These are phyloP conservation scores for Pseudozyma pruni DNA, from an alignment of 1,284 basidiomycete genomes.

Conservation along the genomic window DNA sequence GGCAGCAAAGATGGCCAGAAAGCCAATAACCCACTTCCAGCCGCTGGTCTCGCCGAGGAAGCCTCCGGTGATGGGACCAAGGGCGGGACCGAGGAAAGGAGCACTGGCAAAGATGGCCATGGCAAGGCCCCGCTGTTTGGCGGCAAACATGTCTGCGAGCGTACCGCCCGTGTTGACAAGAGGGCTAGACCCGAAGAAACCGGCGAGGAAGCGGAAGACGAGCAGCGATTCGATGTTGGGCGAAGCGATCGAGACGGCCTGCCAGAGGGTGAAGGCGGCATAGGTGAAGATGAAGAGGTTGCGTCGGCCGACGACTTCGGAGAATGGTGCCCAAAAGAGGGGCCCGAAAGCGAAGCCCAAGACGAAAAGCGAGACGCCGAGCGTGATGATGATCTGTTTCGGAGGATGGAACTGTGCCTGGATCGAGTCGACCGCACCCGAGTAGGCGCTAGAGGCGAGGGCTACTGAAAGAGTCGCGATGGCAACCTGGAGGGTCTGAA, in stretches of 20 bases:
- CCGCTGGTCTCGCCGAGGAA: slow-evolving; percentile 70
- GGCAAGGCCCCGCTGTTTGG: slow-evolving; percentile 76
- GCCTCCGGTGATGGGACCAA: slow-evolving; percentile 66
- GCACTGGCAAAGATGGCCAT: slow-evolving; percentile 78
- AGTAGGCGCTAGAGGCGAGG: slow-evolving; percentile 56
- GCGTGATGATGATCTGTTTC: slow-evolving; percentile 44
- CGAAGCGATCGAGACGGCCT: slow-evolving; percentile 75
- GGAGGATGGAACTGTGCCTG: slow-evolving; percentile 39
- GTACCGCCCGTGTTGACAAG: slow-evolving; percentile 71
- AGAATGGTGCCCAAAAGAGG: slow-evolving; percentile 75
- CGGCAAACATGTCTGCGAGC: slow-evolving; percentile 77
- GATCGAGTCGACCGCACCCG: slow-evolving; percentile 53
- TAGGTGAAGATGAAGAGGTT: slow-evolving; percentile 76
- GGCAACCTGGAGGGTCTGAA: slow-evolving; percentile 53
- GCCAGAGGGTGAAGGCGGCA: slow-evolving; percentile 74
- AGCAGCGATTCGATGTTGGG: slow-evolving; percentile 75
- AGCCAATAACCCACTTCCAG: slow-evolving; percentile 82
- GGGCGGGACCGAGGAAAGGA: slow-evolving; percentile 79
- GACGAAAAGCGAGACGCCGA: slow-evolving; percentile 75
- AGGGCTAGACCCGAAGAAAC: slow-evolving; percentile 72
- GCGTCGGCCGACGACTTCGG: slow-evolving; percentile 73
- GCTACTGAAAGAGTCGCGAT: slow-evolving; percentile 60
- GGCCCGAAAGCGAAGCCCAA: slow-evolving; percentile 72
- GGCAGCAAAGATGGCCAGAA: slow-evolving; percentile 75
- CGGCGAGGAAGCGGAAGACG: slow-evolving; percentile 77